Evolutionary conservation across 148 eudicot genomes (phyloP), one percentile per base, ranked within the genome.

Genomic region (Rhododendron mucronatum): DNA sequence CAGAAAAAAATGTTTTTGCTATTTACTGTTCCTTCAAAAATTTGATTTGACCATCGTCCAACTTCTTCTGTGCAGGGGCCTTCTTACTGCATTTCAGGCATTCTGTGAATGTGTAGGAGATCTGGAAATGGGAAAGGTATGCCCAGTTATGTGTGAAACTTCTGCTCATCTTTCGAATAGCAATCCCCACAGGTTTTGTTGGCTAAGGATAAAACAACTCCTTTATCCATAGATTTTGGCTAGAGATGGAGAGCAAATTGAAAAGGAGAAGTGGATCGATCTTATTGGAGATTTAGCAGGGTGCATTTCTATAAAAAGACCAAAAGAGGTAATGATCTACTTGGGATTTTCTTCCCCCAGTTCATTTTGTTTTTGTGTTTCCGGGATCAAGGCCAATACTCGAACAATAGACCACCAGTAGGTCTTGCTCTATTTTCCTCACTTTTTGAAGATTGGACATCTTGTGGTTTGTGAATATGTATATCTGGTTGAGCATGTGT

Each of bases 81-180:
- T 95, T 83, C 90, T 93, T 61, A 91, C 92, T 87, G 99, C 99
- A 39, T 96, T 95, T 93, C 96, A 94, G 87, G 99, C 97, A 47
- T 96, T 96, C 85, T 96, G 99, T 90, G 99, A 96, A 90, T 96
- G 99, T 88, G 99, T 95, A 63, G 99, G 99, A 84, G 99, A 96
- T 90, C 93, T 96, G 57, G 99, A 96, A 88, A 95, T 96, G 97
- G 97, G 99, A 90, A 96, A 96, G 99, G 99, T 96, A 86, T 73
- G 41, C 26, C 35, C 13, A 69, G 30, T 78, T 87, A 50, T 59
- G 30, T 26, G 47, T 57, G 30, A 45, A 83, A 45, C 51, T 74
- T 53, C 63, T 80, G 59, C 51, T 83, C 12, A 45, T 33, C 28
- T 16, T 87, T 79, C 51, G 20, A 80, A n/a, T 67, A 47, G 78